phyloP scores from a whole-genome alignment of 2,329 filamentous ascomycete genomes.

The Graphilbum ipis-grandicollis region DNA sequence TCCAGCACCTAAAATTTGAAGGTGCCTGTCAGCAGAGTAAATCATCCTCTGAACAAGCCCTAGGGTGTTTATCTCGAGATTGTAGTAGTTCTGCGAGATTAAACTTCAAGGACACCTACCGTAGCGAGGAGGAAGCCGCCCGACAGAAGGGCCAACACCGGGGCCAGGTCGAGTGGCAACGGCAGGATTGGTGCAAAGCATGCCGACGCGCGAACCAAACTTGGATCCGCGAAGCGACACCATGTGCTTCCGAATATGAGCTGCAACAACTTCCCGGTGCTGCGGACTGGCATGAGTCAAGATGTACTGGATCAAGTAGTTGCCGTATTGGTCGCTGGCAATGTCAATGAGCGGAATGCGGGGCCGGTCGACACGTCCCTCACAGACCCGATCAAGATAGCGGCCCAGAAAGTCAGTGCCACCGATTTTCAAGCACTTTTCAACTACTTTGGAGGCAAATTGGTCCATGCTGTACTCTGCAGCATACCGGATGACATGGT shows the following conservation, averaged over 20 bases:
- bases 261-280: constrained; percentile 83
- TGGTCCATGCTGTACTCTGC: constrained; percentile 98
- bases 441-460: constrained; percentile 96
- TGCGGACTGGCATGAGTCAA: constrained; percentile 73
- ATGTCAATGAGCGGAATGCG: constrained; percentile 97
- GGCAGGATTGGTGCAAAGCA: constrained; percentile 95
- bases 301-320: constrained; percentile 96
- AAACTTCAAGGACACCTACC: constrained; percentile 31
- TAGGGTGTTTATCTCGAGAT: too few relatives aligned
- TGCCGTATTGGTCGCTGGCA: constrained; percentile 95
- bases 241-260: constrained; percentile 97
- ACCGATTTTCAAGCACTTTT: constrained; percentile 97
- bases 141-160: constrained; percentile 51
- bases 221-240: constrained; percentile 96
- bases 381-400: constrained; percentile 87
- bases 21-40: too few relatives aligned
- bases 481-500: constrained; percentile 85
- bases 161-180: constrained; percentile 78
- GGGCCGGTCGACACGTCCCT: constrained; percentile 75
- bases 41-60: too few relatives aligned
- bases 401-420: constrained; percentile 77
- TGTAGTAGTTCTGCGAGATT: too few relatives aligned
- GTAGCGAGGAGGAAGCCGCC: constrained; percentile 42
- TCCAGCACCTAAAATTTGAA: not conserved
- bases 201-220: constrained; percentile 93